These are phyloP conservation scores for Rauvolfia tetraphylla DNA, from an alignment of 257 asterid genomes.

Conservation along the genomic window DNA sequence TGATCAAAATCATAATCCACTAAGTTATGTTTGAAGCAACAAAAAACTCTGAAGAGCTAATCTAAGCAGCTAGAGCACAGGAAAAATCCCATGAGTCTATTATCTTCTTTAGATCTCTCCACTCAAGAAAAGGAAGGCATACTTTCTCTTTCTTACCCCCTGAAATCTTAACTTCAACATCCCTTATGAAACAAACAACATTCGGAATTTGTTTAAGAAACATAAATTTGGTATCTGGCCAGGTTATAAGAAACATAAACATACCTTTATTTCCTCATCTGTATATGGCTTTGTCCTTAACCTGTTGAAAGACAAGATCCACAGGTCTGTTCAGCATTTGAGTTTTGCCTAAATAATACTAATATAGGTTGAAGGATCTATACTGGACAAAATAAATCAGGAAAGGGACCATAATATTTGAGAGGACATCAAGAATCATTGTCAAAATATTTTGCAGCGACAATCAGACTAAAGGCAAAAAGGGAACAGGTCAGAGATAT, in stretches of 20 bases:
- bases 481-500: background rate
- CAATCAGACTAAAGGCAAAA: background rate
- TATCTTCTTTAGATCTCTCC: background rate
- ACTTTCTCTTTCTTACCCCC: background rate
- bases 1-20: background rate
- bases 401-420: background rate
- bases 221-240: background rate
- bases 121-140: background rate
- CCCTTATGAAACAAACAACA: background rate
- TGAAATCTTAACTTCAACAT: background rate
- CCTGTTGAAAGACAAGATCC: constrained; percentile 43
- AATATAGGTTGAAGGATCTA: background rate
- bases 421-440: background rate
- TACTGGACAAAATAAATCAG: background rate
- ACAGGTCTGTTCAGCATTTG: constrained; percentile 22
- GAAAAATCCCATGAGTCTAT: background rate
- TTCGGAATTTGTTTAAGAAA: background rate
- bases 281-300: constrained; percentile 69
- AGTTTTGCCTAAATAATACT: background rate
- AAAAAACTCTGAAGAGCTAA: background rate
- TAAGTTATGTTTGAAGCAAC: background rate
- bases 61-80: too few relatives aligned
- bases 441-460: background rate
- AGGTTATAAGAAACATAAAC: background rate
- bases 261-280: constrained; percentile 87